These are phyloP conservation scores for Arthrobotrys sphaeroides DNA, from an alignment of 2,329 filamentous ascomycete genomes.

Conservation along the genomic window DNA sequence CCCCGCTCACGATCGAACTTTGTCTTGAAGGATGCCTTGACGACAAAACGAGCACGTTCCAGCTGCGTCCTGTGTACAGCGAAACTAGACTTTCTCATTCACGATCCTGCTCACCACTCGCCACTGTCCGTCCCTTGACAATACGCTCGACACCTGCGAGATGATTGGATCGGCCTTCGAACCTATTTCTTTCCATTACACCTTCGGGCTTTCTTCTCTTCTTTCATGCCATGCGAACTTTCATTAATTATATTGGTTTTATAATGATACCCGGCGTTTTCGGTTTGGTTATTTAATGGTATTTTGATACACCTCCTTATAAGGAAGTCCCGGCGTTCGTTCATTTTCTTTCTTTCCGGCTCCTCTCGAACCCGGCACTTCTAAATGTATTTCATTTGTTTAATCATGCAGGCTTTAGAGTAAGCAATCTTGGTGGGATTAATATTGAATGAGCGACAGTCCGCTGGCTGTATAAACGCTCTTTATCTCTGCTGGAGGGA, in stretches of 20 bases:
- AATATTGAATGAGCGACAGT: not conserved
- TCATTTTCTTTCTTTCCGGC: not conserved
- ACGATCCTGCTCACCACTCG: constrained; percentile 37
- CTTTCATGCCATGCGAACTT: constrained; percentile 3
- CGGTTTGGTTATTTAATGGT: not conserved
- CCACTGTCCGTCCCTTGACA: constrained; percentile 26
- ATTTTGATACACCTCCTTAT: not conserved
- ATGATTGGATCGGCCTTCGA: not conserved
- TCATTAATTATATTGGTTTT: constrained; percentile 10
- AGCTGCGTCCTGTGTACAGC: constrained; percentile 43
- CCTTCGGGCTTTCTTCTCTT: not conserved
- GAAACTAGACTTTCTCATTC: constrained; percentile 23
- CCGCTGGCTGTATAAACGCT: not conserved
- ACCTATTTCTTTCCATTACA: not conserved
- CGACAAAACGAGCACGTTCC: constrained; percentile 48
- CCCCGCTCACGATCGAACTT: constrained; percentile 49
- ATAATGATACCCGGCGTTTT: constrained; percentile 55
- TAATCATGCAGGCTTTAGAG: not conserved
- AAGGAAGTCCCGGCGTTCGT: not conserved
- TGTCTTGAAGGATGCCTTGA: constrained; percentile 49
- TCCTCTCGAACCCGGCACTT: not conserved
- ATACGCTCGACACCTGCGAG: constrained; percentile 12
- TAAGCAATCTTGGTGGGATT: not conserved
- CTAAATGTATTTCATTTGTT: constrained; percentile 19
- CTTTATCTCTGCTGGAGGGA: not conserved